Evolutionary conservation across 2,329 filamentous ascomycete species (phyloP), one percentile per base, ranked within the genome.

Genomic region (Penicillium sp.): DNA sequence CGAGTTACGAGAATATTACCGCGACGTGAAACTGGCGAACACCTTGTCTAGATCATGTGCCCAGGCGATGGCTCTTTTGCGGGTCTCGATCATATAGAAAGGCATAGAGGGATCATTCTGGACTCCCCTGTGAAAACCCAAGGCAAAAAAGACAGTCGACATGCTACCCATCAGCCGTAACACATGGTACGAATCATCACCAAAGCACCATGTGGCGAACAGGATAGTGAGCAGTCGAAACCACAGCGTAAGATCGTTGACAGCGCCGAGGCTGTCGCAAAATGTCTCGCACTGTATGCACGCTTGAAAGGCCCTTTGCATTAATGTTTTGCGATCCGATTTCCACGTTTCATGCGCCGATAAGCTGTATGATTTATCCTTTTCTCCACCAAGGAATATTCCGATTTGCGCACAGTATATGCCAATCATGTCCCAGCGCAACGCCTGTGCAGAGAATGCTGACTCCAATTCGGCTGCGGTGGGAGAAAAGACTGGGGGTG

Each of bases 201-300:
- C 57, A 59, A 59, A 59, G 39, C 52, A 55, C 57, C 57, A 59
- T n/a, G 57, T 55, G 9, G 57, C 57, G 16, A 55, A 51, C 7
- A 55, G 52, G 9, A 55, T 47, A 14, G 27, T 46, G 10, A 55
- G 27, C 35, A 47, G 14, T 11, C 50, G 39, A 19, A 52, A 55
- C 52, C 57, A 59, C 14, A 59, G 27, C 3, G 52, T 52, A 13
- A 59, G n/a, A 47, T 55, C 57, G 19, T 59, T 59, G 19, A 55
- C 19, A 13, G 52, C 37, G 16, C 53, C 57, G 5, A 59, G 13
- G 4, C 39, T 13, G 33, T 59, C 39, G 35, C 57, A 59, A 35
- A 59, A 55, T 6, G 52, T 39, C 49, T 55, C 47, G 18, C 52
- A 55, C 31, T 59, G 57, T 13, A 59, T 46, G 31, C 46, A 55